phyloP scores from a whole-genome alignment of 441 rosid genomes.

The Arabidopsis lyrata region DNA sequence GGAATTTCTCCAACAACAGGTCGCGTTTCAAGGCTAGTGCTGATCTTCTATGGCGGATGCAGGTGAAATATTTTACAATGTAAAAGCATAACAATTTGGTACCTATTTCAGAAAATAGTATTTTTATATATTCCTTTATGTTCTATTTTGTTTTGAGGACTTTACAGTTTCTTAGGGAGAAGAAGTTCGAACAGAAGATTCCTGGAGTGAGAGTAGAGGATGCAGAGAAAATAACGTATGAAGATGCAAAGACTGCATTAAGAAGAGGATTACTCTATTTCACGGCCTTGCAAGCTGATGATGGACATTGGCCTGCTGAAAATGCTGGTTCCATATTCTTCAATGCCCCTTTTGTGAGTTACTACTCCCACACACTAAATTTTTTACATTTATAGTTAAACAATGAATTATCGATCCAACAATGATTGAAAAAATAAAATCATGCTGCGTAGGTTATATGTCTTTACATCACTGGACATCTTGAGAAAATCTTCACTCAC shows the following conservation, averaged over 20 bases:
- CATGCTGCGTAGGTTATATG: not conserved
- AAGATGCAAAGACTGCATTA: slow-evolving; percentile 47
- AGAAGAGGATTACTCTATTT: slow-evolving; percentile 57
- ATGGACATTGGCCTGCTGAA: slow-evolving; percentile 86
- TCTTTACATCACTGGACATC: not conserved
- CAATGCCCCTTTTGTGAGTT: not conserved
- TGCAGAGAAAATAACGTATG: slow-evolving; percentile 58
- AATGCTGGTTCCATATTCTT: slow-evolving; percentile 51
- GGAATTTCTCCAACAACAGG: slow-evolving; percentile 12
- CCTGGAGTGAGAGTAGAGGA: slow-evolving; percentile 53
- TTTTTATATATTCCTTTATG: too few relatives aligned
- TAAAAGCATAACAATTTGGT: not conserved
- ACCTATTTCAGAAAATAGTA: not conserved
- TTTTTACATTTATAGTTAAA: not conserved
- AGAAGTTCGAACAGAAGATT: slow-evolving; percentile 57
- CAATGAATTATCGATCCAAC: not conserved
- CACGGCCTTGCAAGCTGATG: slow-evolving; percentile 63
- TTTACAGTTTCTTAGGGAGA: slow-evolving; percentile 50
- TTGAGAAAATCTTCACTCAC: not conserved
- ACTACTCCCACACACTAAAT: not conserved
- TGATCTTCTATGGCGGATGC: slow-evolving; percentile 40
- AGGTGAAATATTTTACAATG: slow-evolving; percentile 7
- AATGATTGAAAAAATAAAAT: not conserved
- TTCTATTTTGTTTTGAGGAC: not conserved
- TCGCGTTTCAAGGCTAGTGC: slow-evolving; percentile 18